phyloP scores from a whole-genome alignment of 2,329 filamentous ascomycete species.

The Pochonia chlamydosporia region DNA sequence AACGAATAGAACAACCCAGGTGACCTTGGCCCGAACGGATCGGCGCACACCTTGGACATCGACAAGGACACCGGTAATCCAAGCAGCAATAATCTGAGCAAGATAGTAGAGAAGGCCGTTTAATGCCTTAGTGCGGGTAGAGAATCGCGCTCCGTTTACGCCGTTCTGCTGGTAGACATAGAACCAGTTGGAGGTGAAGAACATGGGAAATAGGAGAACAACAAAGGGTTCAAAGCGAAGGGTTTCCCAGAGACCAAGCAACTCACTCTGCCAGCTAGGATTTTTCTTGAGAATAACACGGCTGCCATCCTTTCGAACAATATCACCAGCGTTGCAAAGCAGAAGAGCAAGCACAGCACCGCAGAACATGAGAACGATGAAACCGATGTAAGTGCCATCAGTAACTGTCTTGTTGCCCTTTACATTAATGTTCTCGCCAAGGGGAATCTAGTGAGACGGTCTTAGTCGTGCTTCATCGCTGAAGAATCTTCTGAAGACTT shows the following conservation, averaged over 20 bases:
- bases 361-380: slow-evolving; percentile 73
- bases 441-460: slow-evolving; percentile 42
- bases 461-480: too few species aligned
- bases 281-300: slow-evolving; percentile 85
- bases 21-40: slow-evolving; percentile 65
- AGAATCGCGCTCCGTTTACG: slow-evolving; percentile 49
- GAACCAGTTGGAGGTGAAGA: slow-evolving; percentile 50
- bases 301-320: slow-evolving; percentile 72
- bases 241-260: slow-evolving; percentile 70
- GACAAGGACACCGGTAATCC: slow-evolving; percentile 39
- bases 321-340: slow-evolving; percentile 64
- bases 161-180: slow-evolving; percentile 55
- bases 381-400: slow-evolving; percentile 82
- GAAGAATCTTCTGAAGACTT: too few species aligned
- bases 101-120: slow-evolving; percentile 52
- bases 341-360: slow-evolving; percentile 65
- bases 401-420: slow-evolving; percentile 43
- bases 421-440: slow-evolving; percentile 62
- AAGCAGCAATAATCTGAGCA: slow-evolving; percentile 48
- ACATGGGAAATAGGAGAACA: slow-evolving; percentile 51
- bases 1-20: slow-evolving; percentile 51
- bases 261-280: slow-evolving; percentile 76
- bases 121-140: slow-evolving; percentile 48
- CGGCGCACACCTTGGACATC: slow-evolving; percentile 74
- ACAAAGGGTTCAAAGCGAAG: slow-evolving; percentile 66